phyloP scores from a whole-genome alignment of 83 land plant genomes.

The Picea abies region DNA sequence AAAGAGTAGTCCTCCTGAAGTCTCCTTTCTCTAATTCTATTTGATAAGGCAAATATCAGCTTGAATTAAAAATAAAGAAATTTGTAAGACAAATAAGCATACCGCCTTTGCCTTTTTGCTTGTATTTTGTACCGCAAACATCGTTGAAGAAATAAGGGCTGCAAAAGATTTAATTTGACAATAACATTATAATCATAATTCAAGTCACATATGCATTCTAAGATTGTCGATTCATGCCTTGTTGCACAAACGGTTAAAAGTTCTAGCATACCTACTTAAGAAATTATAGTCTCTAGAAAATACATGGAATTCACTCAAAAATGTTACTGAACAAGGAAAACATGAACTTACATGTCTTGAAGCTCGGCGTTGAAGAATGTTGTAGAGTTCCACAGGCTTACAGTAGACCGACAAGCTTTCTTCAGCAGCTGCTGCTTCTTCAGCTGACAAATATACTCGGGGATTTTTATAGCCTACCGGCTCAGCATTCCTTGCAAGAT shows the following conservation, averaged over 20 bases:
- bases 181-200: background rate
- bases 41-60: background rate
- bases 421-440: constrained; percentile 67
- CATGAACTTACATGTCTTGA: constrained; percentile 53
- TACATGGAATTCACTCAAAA: background rate
- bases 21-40: background rate
- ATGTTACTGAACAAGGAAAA: constrained; percentile 3
- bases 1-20: background rate
- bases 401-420: constrained; percentile 76
- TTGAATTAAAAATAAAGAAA: background rate
- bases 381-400: constrained; percentile 87
- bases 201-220: background rate
- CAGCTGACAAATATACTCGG: constrained; percentile 38
- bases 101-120: constrained; percentile 73
- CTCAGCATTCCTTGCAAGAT: constrained; percentile 39
- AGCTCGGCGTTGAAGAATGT: constrained; percentile 79
- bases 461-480: constrained; percentile 64
- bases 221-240: background rate
- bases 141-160: constrained; percentile 85
- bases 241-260: background rate
- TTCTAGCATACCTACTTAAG: background rate
- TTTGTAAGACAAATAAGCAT: constrained; percentile 8
- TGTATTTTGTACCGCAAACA: constrained; percentile 82
- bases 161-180: constrained; percentile 23
- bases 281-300: background rate